phyloP scores from a whole-genome alignment of 106 monocot species.

The Allium sativum region DNA sequence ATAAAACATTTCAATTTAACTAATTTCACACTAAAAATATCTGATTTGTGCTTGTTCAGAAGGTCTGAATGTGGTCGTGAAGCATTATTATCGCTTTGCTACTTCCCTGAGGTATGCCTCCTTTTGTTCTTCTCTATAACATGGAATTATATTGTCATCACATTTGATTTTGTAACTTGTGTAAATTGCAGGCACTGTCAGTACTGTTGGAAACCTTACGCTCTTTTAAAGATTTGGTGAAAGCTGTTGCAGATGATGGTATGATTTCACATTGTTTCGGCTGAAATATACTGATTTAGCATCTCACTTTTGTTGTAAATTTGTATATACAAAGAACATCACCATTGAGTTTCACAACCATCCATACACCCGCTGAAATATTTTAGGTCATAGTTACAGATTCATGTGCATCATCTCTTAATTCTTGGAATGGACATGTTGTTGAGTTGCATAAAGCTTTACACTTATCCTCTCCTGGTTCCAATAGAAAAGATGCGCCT shows the following conservation, averaged over 20 bases:
- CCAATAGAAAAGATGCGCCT: conserved; percentile 92
- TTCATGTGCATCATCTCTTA: conserved; percentile 66
- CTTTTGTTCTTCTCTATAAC: neutral
- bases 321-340: conserved; percentile 31
- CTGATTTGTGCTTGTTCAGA: conserved; percentile 9
- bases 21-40: conserved; percentile 1
- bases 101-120: conserved; percentile 69
- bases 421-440: conserved; percentile 79
- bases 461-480: conserved; percentile 82
- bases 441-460: conserved; percentile 88
- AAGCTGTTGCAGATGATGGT: conserved; percentile 31
- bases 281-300: conserved; percentile 1
- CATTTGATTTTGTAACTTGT: no score
- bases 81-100: conserved; percentile 56
- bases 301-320: neutral
- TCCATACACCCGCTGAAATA: conserved; percentile 85
- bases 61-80: conserved; percentile 91
- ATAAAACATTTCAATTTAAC: conserved; percentile 4
- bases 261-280: neutral
- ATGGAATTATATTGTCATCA: neutral
- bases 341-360: conserved; percentile 56
- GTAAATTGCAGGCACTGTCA: conserved; percentile 47
- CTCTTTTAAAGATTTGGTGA: conserved; percentile 65
- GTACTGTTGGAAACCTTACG: conserved; percentile 60
- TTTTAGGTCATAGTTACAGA: conserved; percentile 91